Evolutionary conservation across 2,329 filamentous ascomycete genomes (phyloP).

Genomic region (Cyanodermella asteris): DNA sequence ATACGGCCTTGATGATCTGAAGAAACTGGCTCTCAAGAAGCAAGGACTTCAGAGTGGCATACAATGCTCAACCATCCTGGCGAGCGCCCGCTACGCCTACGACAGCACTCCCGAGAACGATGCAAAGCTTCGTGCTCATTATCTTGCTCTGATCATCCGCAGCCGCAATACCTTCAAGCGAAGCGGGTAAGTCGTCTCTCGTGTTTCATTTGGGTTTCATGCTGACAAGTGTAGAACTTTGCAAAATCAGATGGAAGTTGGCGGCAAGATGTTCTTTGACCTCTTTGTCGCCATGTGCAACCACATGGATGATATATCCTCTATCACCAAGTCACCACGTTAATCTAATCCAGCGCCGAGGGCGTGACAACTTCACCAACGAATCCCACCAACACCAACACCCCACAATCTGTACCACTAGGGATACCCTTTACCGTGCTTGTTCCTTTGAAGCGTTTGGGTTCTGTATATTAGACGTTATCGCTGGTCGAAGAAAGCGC

Average conservation of each 20-base stretch:
- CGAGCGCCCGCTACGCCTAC: constrained; percentile 86
- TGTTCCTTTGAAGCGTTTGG: too few relatives aligned
- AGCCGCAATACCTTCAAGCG: constrained; percentile 95
- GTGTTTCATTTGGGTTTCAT: too few relatives aligned
- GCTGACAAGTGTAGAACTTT: too few relatives aligned
- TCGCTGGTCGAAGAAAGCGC: too few relatives aligned
- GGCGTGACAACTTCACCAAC: too few relatives aligned
- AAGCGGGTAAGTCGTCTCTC: too few relatives aligned
- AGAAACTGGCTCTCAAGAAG: constrained; percentile 77
- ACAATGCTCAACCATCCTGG: constrained; percentile 75
- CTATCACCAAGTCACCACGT: too few relatives aligned
- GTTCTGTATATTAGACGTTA: too few relatives aligned
- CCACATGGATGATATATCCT: constrained; percentile 93
- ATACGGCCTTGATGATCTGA: constrained; percentile 81
- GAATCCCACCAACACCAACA: too few relatives aligned
- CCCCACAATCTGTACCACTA: too few relatives aligned
- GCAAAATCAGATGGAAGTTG: constrained; percentile 95
- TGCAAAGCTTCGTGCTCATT: constrained; percentile 82
- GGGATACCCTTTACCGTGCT: too few relatives aligned
- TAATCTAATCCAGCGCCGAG: too few relatives aligned
- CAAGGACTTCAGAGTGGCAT: constrained; percentile 85
- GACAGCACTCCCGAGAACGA: constrained; percentile 85
- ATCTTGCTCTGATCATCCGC: constrained; percentile 90
- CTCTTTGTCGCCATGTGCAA: constrained; percentile 97
- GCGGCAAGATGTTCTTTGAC: constrained; percentile 62